Evolutionary conservation across 768 basidiomycete genomes (phyloP), one percentile per base, ranked within the genome.

Genomic region (Agaricus bisporus): DNA sequence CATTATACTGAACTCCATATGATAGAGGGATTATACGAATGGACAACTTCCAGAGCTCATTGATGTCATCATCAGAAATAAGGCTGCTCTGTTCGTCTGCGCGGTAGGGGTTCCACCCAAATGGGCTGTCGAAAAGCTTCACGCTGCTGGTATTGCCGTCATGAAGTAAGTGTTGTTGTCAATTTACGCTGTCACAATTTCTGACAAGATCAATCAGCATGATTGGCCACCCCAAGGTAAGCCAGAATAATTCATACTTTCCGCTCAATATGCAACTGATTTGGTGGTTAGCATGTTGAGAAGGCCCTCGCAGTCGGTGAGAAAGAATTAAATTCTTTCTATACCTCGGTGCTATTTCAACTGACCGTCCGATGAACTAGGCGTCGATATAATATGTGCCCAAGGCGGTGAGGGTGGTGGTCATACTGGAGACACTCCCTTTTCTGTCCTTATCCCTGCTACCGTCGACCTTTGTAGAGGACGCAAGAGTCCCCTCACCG

Each of bases 351-450:
- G 5, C 42, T 32, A 17, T 44, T 28, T 42, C 6, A 17, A 48
- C n/a, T 55, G 43, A 38, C 54, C 26, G 43, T 41, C 15, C 38
- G 5, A 22, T 28, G 9, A 9, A 18, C 11, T 59, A 77, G 89
- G 91, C n/a, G 89, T 92, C 14, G 91, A 95, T 60, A 81, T 94
- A 56, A 91, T 95, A 44, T 91, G 91, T 63, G 91, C 88, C 1
- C 90, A 90, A 66, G 88, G 86, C 32, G 89, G 88, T 15, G 91
- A 92, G 68, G 91, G 90, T 17, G 91, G 91, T 25, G 91, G 91
- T 11, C 91, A 93, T 70, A 92, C 91, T 0, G 89, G 92, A 38
- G 86, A 90, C 50, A 88, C 79, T 10, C 78, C 88, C 1, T 88
- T 88, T 64, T 88, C 86, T 10, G 78, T 93, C 57, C 79, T 94